Evolutionary conservation across 2,329 filamentous ascomycete species (phyloP).

Genomic region (Akanthomyces dipterigenus): DNA sequence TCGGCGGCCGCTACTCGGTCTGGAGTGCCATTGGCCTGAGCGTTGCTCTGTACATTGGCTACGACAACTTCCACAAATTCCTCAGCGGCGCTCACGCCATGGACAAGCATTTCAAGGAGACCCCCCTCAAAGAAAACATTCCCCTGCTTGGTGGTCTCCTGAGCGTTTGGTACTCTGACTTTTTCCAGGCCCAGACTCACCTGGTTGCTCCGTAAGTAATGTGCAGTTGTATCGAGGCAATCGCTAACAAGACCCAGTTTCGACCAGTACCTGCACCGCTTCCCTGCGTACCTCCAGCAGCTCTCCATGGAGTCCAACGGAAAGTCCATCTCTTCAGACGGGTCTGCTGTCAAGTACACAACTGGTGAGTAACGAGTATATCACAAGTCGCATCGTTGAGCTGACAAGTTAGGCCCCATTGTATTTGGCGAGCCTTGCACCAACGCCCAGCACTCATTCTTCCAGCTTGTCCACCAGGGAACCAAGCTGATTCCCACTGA

Average conservation of each 20-base stretch:
- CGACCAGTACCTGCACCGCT: slow-evolving; percentile 98
- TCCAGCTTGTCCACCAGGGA: slow-evolving; percentile 97
- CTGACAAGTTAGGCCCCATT: slow-evolving; percentile 56
- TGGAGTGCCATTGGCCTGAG: slow-evolving; percentile 98
- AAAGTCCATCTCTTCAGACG: slow-evolving; percentile 89
- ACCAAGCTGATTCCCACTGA: slow-evolving; percentile 98
- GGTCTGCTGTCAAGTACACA: slow-evolving; percentile 90
- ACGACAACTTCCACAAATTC: slow-evolving; percentile 96
- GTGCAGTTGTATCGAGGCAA: background rate
- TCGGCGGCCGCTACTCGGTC: slow-evolving; percentile 95
- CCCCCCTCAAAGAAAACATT: slow-evolving; percentile 91
- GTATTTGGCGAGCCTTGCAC: slow-evolving; percentile 97
- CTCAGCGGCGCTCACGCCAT: slow-evolving; percentile 90
- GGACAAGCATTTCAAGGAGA: slow-evolving; percentile 95
- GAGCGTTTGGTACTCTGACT: slow-evolving; percentile 98
- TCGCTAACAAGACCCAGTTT: slow-evolving; percentile 49
- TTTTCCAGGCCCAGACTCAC: slow-evolving; percentile 97
- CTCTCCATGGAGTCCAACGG: slow-evolving; percentile 99
- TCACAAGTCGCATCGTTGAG: background rate
- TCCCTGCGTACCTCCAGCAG: slow-evolving; percentile 98
- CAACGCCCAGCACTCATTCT: slow-evolving; percentile 99
- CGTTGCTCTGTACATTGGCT: slow-evolving; percentile 91
- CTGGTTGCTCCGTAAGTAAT: slow-evolving; percentile 79
- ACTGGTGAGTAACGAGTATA: slow-evolving; percentile 47
- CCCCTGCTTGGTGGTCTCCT: slow-evolving; percentile 85